phyloP scores from a whole-genome alignment of 1,139 yeast genomes.

The Eremothecium cymbalariae region DNA sequence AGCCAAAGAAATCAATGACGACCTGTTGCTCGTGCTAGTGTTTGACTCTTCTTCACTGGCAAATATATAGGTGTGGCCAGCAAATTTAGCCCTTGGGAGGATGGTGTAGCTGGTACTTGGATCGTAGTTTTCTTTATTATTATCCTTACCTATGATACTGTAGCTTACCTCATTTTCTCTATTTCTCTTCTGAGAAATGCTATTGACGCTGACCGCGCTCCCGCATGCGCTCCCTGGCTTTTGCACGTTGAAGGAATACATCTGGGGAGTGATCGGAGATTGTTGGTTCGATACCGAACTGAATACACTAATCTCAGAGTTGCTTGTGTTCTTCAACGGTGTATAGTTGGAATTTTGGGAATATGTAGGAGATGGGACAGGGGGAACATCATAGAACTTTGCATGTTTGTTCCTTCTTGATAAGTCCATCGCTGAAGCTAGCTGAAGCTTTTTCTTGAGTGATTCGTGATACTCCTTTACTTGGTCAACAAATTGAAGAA shows the following conservation, averaged over 20 bases:
- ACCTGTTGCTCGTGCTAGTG: conserved; percentile 16
- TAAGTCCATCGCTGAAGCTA: conserved; percentile 24
- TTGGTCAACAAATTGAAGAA: conserved; percentile 21
- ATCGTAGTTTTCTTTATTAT: conserved; percentile 20
- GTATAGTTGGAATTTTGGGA: conserved; percentile 25
- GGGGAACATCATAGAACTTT: conserved; percentile 13
- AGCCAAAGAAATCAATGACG: conserved; percentile 23
- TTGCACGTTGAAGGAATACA: conserved; percentile 20
- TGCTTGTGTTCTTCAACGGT: conserved; percentile 26
- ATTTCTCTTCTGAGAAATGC: conserved; percentile 13
- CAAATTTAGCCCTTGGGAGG: conserved; percentile 24
- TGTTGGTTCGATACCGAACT: conserved; percentile 21
- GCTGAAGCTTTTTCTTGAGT: conserved; percentile 23
- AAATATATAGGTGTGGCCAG: conserved; percentile 20
- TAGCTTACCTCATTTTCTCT: conserved; percentile 9
- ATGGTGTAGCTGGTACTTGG: conserved; percentile 14
- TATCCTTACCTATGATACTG: conserved; percentile 10
- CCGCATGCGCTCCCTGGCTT: conserved; percentile 21
- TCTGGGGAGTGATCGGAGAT: conserved; percentile 26
- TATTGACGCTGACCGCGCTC: conserved; percentile 23
- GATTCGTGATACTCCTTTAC: conserved; percentile 23
- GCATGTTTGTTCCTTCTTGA: conserved; percentile 19
- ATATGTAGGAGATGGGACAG: conserved; percentile 18
- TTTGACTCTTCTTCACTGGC: conserved; percentile 16
- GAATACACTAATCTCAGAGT: conserved; percentile 25